Percentiles rank a stretch among this genome's conserved stretches.
Evolutionary conservation across 2,329 filamentous ascomycete genomes (phyloP).

Genomic region (Mycosphaerelloides madeirae): DNA sequence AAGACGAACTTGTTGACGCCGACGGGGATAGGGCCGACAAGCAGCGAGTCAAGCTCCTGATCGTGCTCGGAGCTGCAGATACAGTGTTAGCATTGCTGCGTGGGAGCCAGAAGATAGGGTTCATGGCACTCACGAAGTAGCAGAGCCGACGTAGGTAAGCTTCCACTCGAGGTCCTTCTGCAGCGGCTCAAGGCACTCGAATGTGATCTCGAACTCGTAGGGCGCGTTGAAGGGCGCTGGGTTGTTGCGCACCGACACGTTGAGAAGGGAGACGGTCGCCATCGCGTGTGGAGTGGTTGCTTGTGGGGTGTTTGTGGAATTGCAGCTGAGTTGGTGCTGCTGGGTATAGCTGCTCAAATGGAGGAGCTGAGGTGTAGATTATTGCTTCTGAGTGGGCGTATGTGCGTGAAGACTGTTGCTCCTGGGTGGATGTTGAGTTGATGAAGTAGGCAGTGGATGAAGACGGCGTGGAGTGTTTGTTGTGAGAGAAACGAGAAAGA

Average conservation of each 20-base stretch:
- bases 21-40: slow-evolving; percentile 94
- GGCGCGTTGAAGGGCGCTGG: slow-evolving; percentile 87
- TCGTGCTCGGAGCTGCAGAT: slow-evolving; percentile 79
- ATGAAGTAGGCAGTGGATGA: background rate
- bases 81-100: slow-evolving; percentile 8
- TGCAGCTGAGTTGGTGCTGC: background rate
- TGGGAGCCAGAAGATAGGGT: background rate
- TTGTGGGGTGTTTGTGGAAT: background rate
- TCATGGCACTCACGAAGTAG: slow-evolving; percentile 72
- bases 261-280: slow-evolving; percentile 94
- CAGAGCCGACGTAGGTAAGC: slow-evolving; percentile 96
- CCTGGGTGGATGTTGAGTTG: background rate
- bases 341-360: background rate
- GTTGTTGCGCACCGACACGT: slow-evolving; percentile 95
- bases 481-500: background rate
- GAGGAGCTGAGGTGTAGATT: background rate
- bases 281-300: slow-evolving; percentile 49
- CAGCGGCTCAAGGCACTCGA: slow-evolving; percentile 90
- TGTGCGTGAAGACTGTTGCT: slow-evolving; percentile 3
- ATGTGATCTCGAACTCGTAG: slow-evolving; percentile 98
- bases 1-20: slow-evolving; percentile 99
- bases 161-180: slow-evolving; percentile 99
- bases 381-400: background rate
- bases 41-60: slow-evolving; percentile 93
- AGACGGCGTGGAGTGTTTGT: background rate